Evolutionary conservation across 306 rosid species (phyloP).

Genomic region (Lablab purpureus): DNA sequence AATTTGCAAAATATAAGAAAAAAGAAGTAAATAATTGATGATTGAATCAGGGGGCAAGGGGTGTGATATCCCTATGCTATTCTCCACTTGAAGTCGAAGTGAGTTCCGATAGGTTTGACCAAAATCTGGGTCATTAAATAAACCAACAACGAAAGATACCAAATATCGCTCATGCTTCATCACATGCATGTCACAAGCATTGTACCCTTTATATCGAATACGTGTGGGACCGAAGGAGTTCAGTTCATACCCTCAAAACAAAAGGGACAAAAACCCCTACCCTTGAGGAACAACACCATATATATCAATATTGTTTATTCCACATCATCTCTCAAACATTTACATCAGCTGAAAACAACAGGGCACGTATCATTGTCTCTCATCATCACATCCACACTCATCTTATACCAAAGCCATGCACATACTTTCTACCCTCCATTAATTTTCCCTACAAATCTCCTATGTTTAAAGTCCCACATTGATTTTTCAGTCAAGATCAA

Average conservation of each 20-base stretch:
- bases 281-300: constrained; percentile 35
- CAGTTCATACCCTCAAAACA: constrained; percentile 46
- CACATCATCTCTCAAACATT: constrained; percentile 26
- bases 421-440: constrained; percentile 36
- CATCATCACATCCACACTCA: not conserved
- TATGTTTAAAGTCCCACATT: too few relatives aligned
- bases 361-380: constrained; percentile 32
- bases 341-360: constrained; percentile 33
- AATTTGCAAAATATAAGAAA: constrained; percentile 2
- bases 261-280: constrained; percentile 51
- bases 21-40: not conserved
- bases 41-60: constrained; percentile 43
- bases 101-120: constrained; percentile 47
- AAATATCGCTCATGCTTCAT: constrained; percentile 49
- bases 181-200: constrained; percentile 53
- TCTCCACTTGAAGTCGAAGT: constrained; percentile 47
- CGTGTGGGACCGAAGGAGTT: constrained; percentile 44
- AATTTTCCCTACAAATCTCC: not conserved
- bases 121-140: constrained; percentile 46
- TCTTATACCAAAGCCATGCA: constrained; percentile 10
- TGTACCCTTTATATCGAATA: constrained; percentile 43
- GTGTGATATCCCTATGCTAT: constrained; percentile 49
- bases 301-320: constrained; percentile 15
- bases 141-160: constrained; percentile 54
- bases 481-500: too few relatives aligned